phyloP scores from a whole-genome alignment of 305 asterid species.

The Fraxinus paxiana region DNA sequence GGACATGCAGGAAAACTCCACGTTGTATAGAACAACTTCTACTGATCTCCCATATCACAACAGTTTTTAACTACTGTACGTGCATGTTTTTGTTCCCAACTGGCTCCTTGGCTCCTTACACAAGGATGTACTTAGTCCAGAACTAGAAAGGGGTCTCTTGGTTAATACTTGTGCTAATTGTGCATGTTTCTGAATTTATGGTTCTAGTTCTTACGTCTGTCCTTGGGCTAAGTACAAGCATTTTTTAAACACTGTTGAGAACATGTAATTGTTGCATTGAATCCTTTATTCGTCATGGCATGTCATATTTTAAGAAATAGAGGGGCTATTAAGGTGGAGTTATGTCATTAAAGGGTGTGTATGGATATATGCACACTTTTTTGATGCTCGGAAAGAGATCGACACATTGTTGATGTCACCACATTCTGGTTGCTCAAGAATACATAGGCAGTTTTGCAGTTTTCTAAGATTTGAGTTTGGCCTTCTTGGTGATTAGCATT shows the following conservation, averaged over 20 bases:
- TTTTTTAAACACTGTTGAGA: neutral
- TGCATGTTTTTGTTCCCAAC: neutral
- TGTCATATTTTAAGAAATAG: neutral
- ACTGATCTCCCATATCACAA: neutral
- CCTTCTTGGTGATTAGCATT: neutral
- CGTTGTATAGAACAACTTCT: neutral
- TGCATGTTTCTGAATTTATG: conserved; percentile 10
- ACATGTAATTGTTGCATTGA: neutral
- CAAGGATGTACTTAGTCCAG: neutral
- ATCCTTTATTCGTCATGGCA: neutral
- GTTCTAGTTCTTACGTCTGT: neutral
- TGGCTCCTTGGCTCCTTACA: neutral
- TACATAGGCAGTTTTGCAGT: neutral
- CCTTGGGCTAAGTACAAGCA: neutral
- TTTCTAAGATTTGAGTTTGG: neutral
- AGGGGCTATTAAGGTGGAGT: neutral
- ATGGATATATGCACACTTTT: neutral
- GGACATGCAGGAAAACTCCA: neutral
- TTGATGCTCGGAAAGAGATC: neutral
- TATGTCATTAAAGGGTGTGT: neutral
- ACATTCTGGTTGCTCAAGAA: neutral
- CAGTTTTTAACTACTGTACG: neutral
- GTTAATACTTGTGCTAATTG: conserved; percentile 10
- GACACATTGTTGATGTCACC: neutral
- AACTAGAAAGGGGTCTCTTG: neutral